A percentile compares a stretch with the other conserved stretches of the same genome.
These are phyloP conservation scores for Tuber melanosporum DNA, from an alignment of 495 filamentous ascomycete species.

Conservation along the genomic window DNA sequence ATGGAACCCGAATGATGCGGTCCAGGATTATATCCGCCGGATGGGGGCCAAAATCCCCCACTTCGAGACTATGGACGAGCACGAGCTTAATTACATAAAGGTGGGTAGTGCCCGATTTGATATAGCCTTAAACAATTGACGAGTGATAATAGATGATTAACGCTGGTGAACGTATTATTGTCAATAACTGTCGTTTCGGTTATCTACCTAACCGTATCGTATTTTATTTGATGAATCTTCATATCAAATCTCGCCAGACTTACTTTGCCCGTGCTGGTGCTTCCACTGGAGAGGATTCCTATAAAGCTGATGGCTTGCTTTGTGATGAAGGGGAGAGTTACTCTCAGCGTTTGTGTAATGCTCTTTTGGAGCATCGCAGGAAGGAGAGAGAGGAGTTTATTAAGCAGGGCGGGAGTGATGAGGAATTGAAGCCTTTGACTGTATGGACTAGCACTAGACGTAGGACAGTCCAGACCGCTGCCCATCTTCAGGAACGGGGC, in stretches of 20 bases:
- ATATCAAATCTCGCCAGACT: constrained; percentile 86
- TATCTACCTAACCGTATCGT: constrained; percentile 95
- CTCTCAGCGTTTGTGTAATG: constrained; percentile 77
- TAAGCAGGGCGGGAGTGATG: constrained; percentile 59
- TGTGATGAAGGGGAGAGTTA: constrained; percentile 79
- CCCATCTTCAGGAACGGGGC: constrained; percentile 65
- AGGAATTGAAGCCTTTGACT: constrained; percentile 69
- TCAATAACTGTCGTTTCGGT: constrained; percentile 92
- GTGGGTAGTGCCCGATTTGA: constrained; percentile 38
- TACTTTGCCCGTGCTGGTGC: constrained; percentile 81
- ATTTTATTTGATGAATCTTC: constrained; percentile 94
- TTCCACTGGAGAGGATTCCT: constrained; percentile 70
- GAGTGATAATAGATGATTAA: constrained; percentile 73
- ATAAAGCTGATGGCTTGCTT: constrained; percentile 79
- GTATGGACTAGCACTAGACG: constrained; percentile 92
- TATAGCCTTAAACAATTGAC: constrained; percentile 16
- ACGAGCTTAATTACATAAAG: constrained; percentile 92
- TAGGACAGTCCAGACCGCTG: constrained; percentile 84
- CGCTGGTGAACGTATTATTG: constrained; percentile 80
- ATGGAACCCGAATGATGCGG: constrained; percentile 85
- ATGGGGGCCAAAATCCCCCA: constrained; percentile 88
- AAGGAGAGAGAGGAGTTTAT: constrained; percentile 64
- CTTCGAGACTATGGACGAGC: constrained; percentile 94
- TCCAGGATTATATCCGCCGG: constrained; percentile 79
- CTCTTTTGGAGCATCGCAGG: constrained; percentile 72